Evolutionary conservation across 805 yeast species (phyloP).

Genomic region (Spathaspora sp.): DNA sequence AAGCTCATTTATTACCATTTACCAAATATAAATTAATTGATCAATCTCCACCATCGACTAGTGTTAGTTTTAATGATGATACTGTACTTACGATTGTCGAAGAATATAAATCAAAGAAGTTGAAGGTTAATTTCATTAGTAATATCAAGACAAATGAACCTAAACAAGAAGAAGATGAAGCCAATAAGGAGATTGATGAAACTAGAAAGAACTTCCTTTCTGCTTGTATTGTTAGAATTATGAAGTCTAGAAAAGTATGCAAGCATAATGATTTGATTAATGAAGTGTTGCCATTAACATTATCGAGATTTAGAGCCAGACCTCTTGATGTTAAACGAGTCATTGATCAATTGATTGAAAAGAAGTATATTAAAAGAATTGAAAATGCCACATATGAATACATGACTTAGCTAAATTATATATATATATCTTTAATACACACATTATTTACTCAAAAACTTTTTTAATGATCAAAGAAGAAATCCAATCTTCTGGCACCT

Average conservation of each 20-base stretch:
- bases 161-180: constrained; percentile 66
- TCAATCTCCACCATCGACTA: constrained; percentile 49
- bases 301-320: constrained; percentile 77
- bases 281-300: constrained; percentile 85
- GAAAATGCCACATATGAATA: constrained; percentile 76
- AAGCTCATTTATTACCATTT: constrained; percentile 75
- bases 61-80: constrained; percentile 37
- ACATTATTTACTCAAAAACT: not conserved
- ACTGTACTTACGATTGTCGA: constrained; percentile 67
- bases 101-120: constrained; percentile 81
- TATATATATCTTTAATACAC: not conserved
- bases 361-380: constrained; percentile 77
- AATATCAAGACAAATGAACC: constrained; percentile 53
- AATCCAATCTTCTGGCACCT: constrained; percentile 60
- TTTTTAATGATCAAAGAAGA: constrained; percentile 26
- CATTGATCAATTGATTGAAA: constrained; percentile 79
- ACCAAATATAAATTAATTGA: constrained; percentile 71
- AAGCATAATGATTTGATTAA: constrained; percentile 78
- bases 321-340: constrained; percentile 84
- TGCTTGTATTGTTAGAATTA: constrained; percentile 92
- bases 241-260: constrained; percentile 86
- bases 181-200: constrained; percentile 78
- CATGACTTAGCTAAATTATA: constrained; percentile 22
- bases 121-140: constrained; percentile 75
- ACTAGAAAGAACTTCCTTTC: constrained; percentile 81